Evolutionary conservation across 1,284 basidiomycete genomes (phyloP), one percentile per base, ranked within the genome.

Genomic region (Tilletia indica): DNA sequence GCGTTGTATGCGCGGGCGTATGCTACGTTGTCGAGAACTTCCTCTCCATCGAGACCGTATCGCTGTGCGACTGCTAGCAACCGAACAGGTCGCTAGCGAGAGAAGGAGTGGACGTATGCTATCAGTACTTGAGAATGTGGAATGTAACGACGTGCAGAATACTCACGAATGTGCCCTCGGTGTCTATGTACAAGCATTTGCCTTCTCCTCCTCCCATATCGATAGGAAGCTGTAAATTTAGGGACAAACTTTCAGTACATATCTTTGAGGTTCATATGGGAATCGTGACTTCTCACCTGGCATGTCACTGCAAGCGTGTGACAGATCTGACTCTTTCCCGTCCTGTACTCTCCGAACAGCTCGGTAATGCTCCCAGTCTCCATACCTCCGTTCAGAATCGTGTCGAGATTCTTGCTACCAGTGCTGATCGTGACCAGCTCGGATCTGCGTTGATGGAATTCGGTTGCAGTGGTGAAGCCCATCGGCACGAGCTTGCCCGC

Each of bases 341-440:
- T 99, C 78, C 97, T 88, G 86, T 98, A 99, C 86, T 99, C 97
- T 78, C 97, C 97, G 86, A 97, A 99, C 34, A 99, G 87, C 85
- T 99, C 97, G 0, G 97, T 99, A 84, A 99, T 97, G 0, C 94
- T 92, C 51, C 97, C 97, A 12, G 97, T 99, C 87, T 99, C 97
- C 80, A 99, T 93, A 8, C 97, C 97, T 71, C 95, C 97, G 78
- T 97, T 97, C 2, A 99, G 88, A 34, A 99, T 89, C 0, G 94
- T 93, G 86, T 99, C 96, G 38, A 99, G 88, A 76, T 97, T 94
- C 80, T 94, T 95, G 1, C 93, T 95, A 8, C 97, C 97, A 0
- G 97, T 99, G 0, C 94, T 96, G 77, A 99, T 97, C 84, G 93
- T 93, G 19, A 99, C 93, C 61, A 99, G 88, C 84, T 99, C 97